Evolutionary conservation across 768 basidiomycete species (phyloP), one percentile per base, ranked within the genome.

Genomic region (Trametes coccinea): DNA sequence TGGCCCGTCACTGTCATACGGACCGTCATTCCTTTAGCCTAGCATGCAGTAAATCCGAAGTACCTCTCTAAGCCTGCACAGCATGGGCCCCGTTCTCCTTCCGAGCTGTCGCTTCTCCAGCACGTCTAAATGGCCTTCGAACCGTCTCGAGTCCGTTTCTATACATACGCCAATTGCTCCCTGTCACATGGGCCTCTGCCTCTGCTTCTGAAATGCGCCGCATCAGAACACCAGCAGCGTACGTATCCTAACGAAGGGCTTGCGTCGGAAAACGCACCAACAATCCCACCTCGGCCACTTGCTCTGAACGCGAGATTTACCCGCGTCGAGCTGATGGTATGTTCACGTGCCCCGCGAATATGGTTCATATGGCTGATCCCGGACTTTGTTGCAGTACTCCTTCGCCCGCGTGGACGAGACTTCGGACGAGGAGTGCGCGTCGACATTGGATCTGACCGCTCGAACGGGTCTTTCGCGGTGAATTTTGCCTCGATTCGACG

Each of bases 401-500:
- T n/a, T 45, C 30, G 41, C 16, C 17, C n/a, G 31, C 53, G 14
- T 37, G 43, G 31, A 17, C n/a, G 30, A 44, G 29, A 6, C 8
- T 29, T 5, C 4, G 53, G 31, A 37, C n/a, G 44, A 31, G 29
- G 14, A 17, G 14, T 2, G 3, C 41, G 30, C 31, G 53, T 9
- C 16, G 43, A 10, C 5, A 14, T 45, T 40, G 16, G 34, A 6
- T 37, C 34, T 37, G 34, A 37, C 5, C 14, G 16, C 16, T 27
- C 30, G 22, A 14, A 37, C 56, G 56, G 56, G 56, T 39, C 47
- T 49, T 57, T 33, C 27, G 29, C 56, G 56, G 56, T 34, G 46
- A 57, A 57, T 37, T 49, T 37, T 41, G 7, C 8, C n/a, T 17
- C 17, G 11, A 31, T 41, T 31, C 5, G 34, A 11, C 34, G 34